Base-by-base conservation (phyloP, 768 basidiomycete genomes). In the Podaxis sp. region DNA sequence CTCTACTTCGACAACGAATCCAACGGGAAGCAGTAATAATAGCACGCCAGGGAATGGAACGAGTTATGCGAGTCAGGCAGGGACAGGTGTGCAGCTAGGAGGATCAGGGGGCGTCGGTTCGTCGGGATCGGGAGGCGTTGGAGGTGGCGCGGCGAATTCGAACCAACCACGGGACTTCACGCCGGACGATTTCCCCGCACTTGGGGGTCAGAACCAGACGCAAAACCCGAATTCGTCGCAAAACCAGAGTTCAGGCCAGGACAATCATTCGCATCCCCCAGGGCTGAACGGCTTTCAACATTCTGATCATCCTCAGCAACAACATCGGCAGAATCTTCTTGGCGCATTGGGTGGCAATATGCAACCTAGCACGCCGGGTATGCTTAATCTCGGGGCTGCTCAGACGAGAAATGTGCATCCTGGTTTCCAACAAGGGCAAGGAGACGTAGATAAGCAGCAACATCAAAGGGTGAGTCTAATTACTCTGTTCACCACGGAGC, bases 171-270 rank as follows among this genome's bases (percentile, higher is more conserved):
- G 87, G 70, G 87, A 89, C 72, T 91, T 95, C 64, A 90, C 89
- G n/a, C 86, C 88, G 44, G 92, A 94, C 67, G 93, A 95, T 77
- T 95, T 95, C 72, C 93, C 93, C 56, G 93, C 93, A 17, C 78
- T 95, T 28, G 89, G 92, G 11, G 89, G 88, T 57, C 87, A 84
- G 67, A 75, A 79, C 62, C 79, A 82, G 66, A 62, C 78, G 62
- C 75, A 76, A 69, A 70, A 67, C 48, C 77, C 77, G 65, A 78
- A 70, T 56, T 56, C 65, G 22, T 64, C 72, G 26, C 76, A 75
- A 63, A 74, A 64, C 65, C 78, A 76, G 67, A 71, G 65, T 48
- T 64, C 74, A 36, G 70, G 65, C 46, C 78, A 71, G 70, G 82
- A 78, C 66, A 81, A 66, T 68, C 77, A 77, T 66, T 71, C 78